Evolutionary conservation across 2,329 filamentous ascomycete genomes (phyloP).

Genomic region (Magnaporthiopsis poae): DNA sequence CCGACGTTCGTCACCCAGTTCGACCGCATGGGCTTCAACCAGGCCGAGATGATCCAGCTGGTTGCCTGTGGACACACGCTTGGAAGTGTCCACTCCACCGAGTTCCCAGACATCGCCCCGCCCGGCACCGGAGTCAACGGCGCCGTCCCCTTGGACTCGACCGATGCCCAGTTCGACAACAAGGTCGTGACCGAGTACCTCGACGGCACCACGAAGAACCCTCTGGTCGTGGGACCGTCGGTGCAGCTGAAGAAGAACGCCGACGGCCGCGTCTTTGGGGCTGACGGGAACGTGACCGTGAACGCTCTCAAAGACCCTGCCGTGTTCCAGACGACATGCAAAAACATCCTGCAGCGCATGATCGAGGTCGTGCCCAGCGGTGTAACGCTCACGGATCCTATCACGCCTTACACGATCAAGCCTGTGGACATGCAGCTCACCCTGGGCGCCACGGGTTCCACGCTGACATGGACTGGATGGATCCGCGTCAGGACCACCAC

Average conservation of each 20-base stretch:
- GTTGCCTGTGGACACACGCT: constrained; percentile 53
- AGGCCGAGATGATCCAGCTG: constrained; percentile 49
- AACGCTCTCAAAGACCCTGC: constrained; percentile 32
- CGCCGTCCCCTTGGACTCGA: constrained; percentile 36
- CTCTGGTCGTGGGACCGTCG: constrained; percentile 44
- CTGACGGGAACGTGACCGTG: constrained; percentile 47
- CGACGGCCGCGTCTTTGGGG: constrained; percentile 45
- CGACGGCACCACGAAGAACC: constrained; percentile 41
- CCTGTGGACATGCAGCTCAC: constrained; percentile 47
- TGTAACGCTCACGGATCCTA: constrained; percentile 40
- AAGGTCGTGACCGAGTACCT: constrained; percentile 48
- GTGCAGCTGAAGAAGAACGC: constrained; percentile 35
- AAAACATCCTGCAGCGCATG: constrained; percentile 46
- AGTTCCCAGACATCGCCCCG: constrained; percentile 45
- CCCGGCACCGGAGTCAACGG: constrained; percentile 32
- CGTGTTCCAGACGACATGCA: constrained; percentile 38
- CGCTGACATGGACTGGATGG: constrained; percentile 41
- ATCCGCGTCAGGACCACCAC: constrained; percentile 48
- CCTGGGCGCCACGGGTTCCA: constrained; percentile 36
- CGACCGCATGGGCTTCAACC: constrained; percentile 45
- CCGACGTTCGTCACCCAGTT: constrained; percentile 46
- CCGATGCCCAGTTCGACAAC: constrained; percentile 43
- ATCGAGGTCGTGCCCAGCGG: constrained; percentile 48
- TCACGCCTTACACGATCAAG: constrained; percentile 50
- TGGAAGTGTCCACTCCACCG: constrained; percentile 45